Base-by-base conservation (phyloP, 2,329 filamentous ascomycete genomes). In the Penicillium palitans region DNA sequence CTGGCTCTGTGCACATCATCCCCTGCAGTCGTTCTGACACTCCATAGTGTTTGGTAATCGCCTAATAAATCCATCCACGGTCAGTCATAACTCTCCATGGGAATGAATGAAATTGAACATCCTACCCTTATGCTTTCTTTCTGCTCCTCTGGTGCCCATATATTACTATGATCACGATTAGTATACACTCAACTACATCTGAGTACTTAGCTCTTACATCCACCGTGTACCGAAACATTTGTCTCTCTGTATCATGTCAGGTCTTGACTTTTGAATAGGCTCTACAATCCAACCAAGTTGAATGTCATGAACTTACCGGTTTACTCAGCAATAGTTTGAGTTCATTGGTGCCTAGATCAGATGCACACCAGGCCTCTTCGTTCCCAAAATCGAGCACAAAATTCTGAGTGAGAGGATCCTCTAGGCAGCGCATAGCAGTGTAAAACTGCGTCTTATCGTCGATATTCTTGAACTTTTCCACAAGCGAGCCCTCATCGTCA, bases 71-170 rank as follows among this genome's bases (percentile, higher is more conserved):
- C n/a, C 1, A 42, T 21, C n/a, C 1, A 42, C 21, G 6, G 50
- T 67, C 40, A 65, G 55, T 31, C 58, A 39, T n/a, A n/a, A 24
- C 24, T 27, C 10, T 29, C 19, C 13, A 27, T 33, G 8, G 4
- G 8, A 41, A 10, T 24, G 17, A 7, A 24, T 24, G 15, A 7
- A 24, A 21, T 12, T 9, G 4, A 8, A 17, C 45, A 8, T 15
- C 35, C 61, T 19, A 80, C 75, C 63, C 79, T 77, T 45, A 91
- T 79, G 10, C 83, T 68, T 3, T 83, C 78, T 37, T 76, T 78
- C 65, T 91, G 87, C 19, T 74, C 72, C 65, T 85, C 83, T 0
- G 88, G 88, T 47, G 84, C 80, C 87, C 88, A 92, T 27, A 92
- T 81, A 61, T 91, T 90, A 64, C 84, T 87, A 29, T 37, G 41